These are phyloP conservation scores for Brassica incana DNA, from an alignment of 345 rosid genomes.

Conservation along the genomic window DNA sequence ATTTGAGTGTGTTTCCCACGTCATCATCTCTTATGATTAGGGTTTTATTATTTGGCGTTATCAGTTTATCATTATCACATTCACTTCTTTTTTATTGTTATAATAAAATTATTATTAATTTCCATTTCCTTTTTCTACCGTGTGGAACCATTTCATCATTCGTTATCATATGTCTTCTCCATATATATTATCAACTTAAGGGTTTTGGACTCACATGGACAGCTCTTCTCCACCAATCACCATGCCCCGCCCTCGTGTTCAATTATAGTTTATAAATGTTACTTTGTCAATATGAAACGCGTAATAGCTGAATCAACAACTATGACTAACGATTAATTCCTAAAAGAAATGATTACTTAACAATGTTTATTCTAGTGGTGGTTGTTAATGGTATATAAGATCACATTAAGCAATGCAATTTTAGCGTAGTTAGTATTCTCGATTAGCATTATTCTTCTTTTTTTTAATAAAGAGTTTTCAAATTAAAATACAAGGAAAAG, in stretches of 20 bases:
- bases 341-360: neutral
- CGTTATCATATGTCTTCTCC: neutral
- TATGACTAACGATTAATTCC: neutral
- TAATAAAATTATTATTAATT: conserved; percentile 15
- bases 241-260: neutral
- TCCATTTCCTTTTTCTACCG: neutral
- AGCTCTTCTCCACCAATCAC: neutral
- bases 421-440: neutral
- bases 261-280: neutral
- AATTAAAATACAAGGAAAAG: neutral
- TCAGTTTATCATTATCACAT: conserved; percentile 10
- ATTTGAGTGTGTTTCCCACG: conserved; percentile 14
- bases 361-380: neutral
- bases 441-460: neutral
- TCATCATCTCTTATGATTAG: neutral
- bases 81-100: conserved; percentile 21
- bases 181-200: neutral
- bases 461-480: neutral
- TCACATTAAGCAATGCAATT: neutral
- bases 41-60: conserved; percentile 15
- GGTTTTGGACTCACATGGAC: conserved; percentile 21
- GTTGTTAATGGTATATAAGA: neutral
- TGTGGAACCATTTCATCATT: neutral
- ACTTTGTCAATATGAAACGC: neutral
- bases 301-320: neutral